Percentiles rank a stretch among this genome's conserved stretches.
Conservation (phyloP, 495 filamentous ascomycete species). For the Xylaria longipes region DNA sequence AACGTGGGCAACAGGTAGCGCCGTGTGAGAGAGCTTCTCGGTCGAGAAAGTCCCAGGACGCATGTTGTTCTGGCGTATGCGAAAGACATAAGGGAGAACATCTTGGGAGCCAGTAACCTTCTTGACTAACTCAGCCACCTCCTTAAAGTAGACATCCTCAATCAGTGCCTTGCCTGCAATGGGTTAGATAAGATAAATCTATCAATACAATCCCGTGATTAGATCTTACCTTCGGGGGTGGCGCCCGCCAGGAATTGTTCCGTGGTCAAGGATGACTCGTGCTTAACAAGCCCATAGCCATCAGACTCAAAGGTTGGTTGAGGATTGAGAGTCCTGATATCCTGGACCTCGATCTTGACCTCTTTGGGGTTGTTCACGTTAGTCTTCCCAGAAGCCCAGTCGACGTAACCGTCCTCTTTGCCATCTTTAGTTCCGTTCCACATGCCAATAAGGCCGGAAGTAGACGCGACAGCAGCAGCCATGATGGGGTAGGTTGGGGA, state of each 20-base stretch:
- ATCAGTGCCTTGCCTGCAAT: conserved; percentile 35
- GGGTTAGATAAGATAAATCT: background rate
- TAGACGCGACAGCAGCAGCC: conserved; percentile 38
- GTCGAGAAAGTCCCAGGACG: conserved; percentile 33
- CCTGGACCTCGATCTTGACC: conserved; percentile 37
- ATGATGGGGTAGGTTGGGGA: conserved; percentile 23
- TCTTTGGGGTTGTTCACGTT: conserved; percentile 37
- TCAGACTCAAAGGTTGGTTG: conserved; percentile 32
- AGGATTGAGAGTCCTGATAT: conserved; percentile 36
- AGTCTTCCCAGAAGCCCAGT: conserved; percentile 35
- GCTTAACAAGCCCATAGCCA: conserved; percentile 40
- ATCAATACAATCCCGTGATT: background rate
- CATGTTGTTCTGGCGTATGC: conserved; percentile 40
- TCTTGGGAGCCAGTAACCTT: conserved; percentile 36
- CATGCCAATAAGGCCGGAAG: conserved; percentile 41
- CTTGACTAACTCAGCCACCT: conserved; percentile 38
- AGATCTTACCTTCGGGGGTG: conserved; percentile 34
- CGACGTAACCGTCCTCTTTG: conserved; percentile 33
- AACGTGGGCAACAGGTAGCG: conserved; percentile 39
- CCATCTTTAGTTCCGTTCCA: conserved; percentile 40
- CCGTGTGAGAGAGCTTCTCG: conserved; percentile 36
- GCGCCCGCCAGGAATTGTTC: conserved; percentile 39
- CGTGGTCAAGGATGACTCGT: conserved; percentile 37
- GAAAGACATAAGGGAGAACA: conserved; percentile 39
- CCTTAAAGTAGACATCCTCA: conserved; percentile 40